Evolutionary conservation across 75 land plant species (phyloP).

Genomic region (Adiantum capillusveneris): DNA sequence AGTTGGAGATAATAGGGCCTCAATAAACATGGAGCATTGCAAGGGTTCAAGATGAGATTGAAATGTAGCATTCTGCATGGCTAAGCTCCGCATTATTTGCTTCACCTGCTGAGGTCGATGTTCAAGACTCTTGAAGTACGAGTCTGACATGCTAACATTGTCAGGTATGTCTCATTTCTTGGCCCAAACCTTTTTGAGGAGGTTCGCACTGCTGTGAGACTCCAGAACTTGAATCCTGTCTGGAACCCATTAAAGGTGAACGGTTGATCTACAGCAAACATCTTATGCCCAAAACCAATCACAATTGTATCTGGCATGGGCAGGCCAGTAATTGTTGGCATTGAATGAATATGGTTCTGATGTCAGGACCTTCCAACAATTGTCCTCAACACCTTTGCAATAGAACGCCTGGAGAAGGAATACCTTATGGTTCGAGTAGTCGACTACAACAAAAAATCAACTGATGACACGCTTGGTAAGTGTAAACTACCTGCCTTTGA

Average conservation of each 20-base stretch:
- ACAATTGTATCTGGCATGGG: background rate
- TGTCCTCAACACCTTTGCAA: slow-evolving; percentile 31
- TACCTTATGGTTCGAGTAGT: slow-evolving; percentile 35
- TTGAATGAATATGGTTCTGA: too few species aligned
- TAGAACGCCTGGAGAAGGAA: slow-evolving; percentile 40
- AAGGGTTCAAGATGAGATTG: background rate
- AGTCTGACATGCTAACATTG: background rate
- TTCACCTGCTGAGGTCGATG: too few species aligned
- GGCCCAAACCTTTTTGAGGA: slow-evolving; percentile 38
- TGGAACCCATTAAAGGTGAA: slow-evolving; percentile 40
- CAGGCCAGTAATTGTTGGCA: background rate
- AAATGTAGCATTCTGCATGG: background rate
- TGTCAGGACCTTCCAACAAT: slow-evolving; percentile 45
- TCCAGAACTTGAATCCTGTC: slow-evolving; percentile 47
- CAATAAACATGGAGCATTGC: too few species aligned
- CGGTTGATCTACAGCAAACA: background rate
- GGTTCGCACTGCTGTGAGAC: slow-evolving; percentile 33
- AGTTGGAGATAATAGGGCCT: too few species aligned
- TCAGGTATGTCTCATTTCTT: slow-evolving; percentile 30
- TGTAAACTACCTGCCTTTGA: background rate
- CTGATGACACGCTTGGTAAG: slow-evolving; percentile 25
- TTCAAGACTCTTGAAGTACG: too few species aligned
- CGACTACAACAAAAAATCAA: slow-evolving; percentile 25
- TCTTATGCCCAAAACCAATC: background rate
- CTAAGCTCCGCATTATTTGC: background rate